Percentiles rank a stretch among this genome's conserved stretches.
phyloP scores from a whole-genome alignment of 164 flowering plant species.

The Magnolia changhungtana region DNA sequence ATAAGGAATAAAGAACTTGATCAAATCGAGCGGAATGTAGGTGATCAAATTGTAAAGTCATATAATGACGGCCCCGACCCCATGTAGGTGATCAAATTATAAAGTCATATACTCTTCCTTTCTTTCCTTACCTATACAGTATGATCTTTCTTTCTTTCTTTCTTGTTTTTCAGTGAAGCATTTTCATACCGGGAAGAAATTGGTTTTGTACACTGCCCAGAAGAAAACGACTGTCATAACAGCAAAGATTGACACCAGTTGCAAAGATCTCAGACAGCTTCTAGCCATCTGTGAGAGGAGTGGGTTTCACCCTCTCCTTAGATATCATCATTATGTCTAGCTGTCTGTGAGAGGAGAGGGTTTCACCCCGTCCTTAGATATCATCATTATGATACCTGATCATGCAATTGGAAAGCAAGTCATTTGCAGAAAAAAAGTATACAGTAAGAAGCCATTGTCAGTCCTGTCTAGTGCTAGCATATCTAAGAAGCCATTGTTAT shows the following conservation, averaged over 20 bases:
- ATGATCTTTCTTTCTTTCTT: too few species aligned
- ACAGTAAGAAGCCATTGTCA: neutral
- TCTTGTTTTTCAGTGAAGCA: neutral
- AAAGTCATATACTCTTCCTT: too few species aligned
- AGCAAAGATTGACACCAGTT: constrained; percentile 83
- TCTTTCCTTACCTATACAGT: too few species aligned
- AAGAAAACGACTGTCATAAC: constrained; percentile 92
- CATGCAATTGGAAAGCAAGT: constrained; percentile 3
- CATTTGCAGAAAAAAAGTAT: constrained; percentile 3
- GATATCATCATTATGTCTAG: constrained; percentile 96
- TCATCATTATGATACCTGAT: constrained; percentile 94
- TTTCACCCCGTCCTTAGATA: constrained; percentile 84
- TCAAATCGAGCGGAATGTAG: constrained; percentile 76
- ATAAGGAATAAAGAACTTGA: constrained; percentile 70
- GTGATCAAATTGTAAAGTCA: constrained; percentile 75
- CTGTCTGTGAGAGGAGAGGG: constrained; percentile 86
- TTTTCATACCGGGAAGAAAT: constrained; percentile 78
- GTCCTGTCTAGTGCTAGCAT: neutral
- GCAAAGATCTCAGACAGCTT: constrained; percentile 82
- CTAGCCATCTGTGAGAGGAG: constrained; percentile 87
- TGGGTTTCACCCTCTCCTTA: constrained; percentile 83
- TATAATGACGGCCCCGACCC: constrained; percentile 83
- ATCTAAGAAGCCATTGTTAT: too few species aligned
- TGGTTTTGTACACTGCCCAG: constrained; percentile 83
- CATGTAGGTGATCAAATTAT: too few species aligned